phyloP scores from a whole-genome alignment of 1,139 yeast species.

The Saccharomycopsis hybrid region DNA sequence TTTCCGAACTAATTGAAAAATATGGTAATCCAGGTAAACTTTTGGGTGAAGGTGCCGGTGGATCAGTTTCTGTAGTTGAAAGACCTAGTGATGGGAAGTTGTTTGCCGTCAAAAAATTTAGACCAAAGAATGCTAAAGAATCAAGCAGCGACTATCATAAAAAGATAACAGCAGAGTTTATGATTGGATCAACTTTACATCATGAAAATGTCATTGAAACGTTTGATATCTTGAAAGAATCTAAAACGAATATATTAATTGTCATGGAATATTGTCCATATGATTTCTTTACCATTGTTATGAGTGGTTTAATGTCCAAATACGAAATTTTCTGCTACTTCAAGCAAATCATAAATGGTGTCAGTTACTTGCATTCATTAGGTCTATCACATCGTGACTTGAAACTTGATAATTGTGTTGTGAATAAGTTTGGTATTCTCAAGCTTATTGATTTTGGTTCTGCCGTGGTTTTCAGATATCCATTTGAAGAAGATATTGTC shows the following conservation, averaged over 20 bases:
- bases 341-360: constrained; percentile 78
- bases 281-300: constrained; percentile 90
- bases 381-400: constrained; percentile 92
- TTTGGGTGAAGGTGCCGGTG: constrained; percentile 96
- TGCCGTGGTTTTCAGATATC: constrained; percentile 89
- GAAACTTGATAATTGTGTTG: constrained; percentile 89
- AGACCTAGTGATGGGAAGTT: constrained; percentile 62
- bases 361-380: constrained; percentile 75
- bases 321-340: constrained; percentile 87
- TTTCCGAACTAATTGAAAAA: constrained; percentile 39
- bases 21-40: constrained; percentile 81
- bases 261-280: constrained; percentile 95
- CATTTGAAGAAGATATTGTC: constrained; percentile 72
- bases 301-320: constrained; percentile 87
- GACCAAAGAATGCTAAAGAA: constrained; percentile 72
- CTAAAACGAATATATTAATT: constrained; percentile 73
- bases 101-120: constrained; percentile 90
- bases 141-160: constrained; percentile 82
- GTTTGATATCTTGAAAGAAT: constrained; percentile 81
- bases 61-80: constrained; percentile 72
- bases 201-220: constrained; percentile 91
- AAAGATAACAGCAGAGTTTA: constrained; percentile 91
- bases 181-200: constrained; percentile 85
- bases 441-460: constrained; percentile 92
- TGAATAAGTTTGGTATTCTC: constrained; percentile 76